These are phyloP conservation scores for Amphibolis antarctica DNA, from an alignment of 106 monocot genomes.

Conservation along the genomic window DNA sequence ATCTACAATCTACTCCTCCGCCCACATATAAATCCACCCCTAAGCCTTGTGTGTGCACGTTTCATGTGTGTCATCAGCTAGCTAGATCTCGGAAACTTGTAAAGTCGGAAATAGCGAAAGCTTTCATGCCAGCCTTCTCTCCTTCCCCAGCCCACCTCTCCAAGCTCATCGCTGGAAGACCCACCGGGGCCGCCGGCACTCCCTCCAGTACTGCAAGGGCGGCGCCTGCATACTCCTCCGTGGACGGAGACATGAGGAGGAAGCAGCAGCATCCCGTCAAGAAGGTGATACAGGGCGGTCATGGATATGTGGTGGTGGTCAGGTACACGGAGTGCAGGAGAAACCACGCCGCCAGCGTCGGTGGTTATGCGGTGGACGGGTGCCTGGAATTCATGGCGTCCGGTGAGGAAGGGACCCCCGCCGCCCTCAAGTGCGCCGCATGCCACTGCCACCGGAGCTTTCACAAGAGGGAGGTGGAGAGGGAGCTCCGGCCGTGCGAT, in stretches of 20 bases:
- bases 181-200: not conserved
- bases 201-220: not conserved
- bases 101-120: too few species aligned
- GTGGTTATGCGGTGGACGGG: constrained; percentile 17
- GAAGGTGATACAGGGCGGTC: not conserved
- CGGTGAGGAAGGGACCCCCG: constrained; percentile 13
- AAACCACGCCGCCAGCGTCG: constrained; percentile 19
- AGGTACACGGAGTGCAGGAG: constrained; percentile 20
- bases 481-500: too few species aligned
- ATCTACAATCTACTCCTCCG: too few species aligned
- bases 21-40: too few species aligned
- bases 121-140: constrained; percentile 4
- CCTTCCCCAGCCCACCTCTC: constrained; percentile 1
- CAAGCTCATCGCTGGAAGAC: not conserved
- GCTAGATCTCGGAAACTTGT: too few species aligned
- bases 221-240: not conserved
- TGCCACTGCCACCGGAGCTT: constrained; percentile 22
- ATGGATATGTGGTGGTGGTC: not conserved
- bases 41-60: too few species aligned
- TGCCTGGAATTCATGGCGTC: constrained; percentile 19
- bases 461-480: constrained; percentile 6
- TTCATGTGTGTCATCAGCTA: too few species aligned
- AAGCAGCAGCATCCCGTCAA: not conserved
- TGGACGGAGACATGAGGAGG: not conserved
- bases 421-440: constrained; percentile 15